Evolutionary conservation across 2,329 filamentous ascomycete genomes (phyloP), one percentile per base, ranked within the genome.

Genomic region (Penicillium sp.): DNA sequence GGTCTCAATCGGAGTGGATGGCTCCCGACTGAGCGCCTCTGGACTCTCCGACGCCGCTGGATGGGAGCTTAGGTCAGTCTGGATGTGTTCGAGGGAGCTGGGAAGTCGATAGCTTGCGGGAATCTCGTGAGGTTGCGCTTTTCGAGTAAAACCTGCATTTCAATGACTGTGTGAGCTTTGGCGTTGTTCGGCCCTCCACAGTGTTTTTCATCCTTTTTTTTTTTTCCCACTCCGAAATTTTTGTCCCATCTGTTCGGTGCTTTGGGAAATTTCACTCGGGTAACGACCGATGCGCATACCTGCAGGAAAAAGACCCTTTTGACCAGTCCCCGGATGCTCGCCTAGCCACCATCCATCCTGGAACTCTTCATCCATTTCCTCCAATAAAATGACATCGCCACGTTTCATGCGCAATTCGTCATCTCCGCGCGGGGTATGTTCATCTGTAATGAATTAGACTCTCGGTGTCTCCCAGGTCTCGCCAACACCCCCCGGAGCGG

Each of bases 351-450:
- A 82, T 52, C 81, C 81, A 67, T 84, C 81, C 52, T 79, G 79
- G 65, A 84, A 84, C 56, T 82, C 81, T 57, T 84, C 81, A 64
- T 84, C 81, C 53, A 81, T 71, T 66, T 84, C 81, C 29, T 83
- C 76, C 46, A 84, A 70, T 66, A 83, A 76, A 55, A 84, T 78
- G 57, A 78, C 77, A 60, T 84, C 80, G 40, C 80, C 90, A 64
- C 94, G 94, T 47, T 82, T 76, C 56, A 98, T 77, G 59, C 83
- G 94, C 64, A 98, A 78, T 76, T 98, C 93, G 72, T 98, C 93
- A 49, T 88, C 86, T 69, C 90, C 94, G 58, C 93, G 84, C 49
- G 91, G 90, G 59, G 84, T 76, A 68, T 98, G 97, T 71, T 96
- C 90, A 72, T 98, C 89, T 95, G 57, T n/a, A 39, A 43, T 48